phyloP scores from a whole-genome alignment of 306 rosid genomes.

The Spatholobus suberectus region DNA sequence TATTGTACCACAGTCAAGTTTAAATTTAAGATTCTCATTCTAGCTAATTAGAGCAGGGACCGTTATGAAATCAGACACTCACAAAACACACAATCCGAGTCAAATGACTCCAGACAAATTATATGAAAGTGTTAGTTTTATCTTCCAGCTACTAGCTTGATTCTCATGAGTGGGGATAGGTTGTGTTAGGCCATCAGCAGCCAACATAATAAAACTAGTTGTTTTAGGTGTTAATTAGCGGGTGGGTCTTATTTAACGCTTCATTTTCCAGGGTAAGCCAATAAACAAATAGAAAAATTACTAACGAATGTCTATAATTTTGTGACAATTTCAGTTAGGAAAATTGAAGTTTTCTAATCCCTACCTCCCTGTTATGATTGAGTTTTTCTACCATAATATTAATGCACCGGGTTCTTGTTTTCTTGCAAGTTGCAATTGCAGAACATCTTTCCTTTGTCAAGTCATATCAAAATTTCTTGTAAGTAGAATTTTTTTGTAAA shows the following conservation, averaged over 20 bases:
- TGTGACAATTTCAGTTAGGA: constrained; percentile 22
- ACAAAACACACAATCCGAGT: background rate
- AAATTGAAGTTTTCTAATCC: constrained; percentile 4
- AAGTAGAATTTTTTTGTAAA: no score
- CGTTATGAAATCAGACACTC: constrained; percentile 23
- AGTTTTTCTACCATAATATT: constrained; percentile 30
- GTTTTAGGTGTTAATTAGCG: background rate
- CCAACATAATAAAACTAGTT: background rate
- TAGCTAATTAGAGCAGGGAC: no score
- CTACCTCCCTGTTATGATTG: background rate
- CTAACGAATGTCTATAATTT: background rate
- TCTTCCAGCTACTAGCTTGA: background rate
- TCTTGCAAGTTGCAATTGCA: background rate
- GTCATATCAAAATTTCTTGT: background rate
- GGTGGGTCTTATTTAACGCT: constrained; percentile 28
- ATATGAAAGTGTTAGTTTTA: background rate
- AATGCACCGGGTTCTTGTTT: background rate
- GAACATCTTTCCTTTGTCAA: constrained; percentile 8
- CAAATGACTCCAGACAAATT: background rate
- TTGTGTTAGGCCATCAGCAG: no score
- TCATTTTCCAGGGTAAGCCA: constrained; percentile 4
- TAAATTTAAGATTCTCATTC: background rate
- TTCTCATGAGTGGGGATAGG: background rate
- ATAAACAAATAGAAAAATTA: constrained; percentile 28
- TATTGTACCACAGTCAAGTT: background rate